A percentile compares a stretch with the other conserved stretches of the same genome.
Conservation (phyloP, 2,329 filamentous ascomycete genomes). For the Xylaria sp. region DNA sequence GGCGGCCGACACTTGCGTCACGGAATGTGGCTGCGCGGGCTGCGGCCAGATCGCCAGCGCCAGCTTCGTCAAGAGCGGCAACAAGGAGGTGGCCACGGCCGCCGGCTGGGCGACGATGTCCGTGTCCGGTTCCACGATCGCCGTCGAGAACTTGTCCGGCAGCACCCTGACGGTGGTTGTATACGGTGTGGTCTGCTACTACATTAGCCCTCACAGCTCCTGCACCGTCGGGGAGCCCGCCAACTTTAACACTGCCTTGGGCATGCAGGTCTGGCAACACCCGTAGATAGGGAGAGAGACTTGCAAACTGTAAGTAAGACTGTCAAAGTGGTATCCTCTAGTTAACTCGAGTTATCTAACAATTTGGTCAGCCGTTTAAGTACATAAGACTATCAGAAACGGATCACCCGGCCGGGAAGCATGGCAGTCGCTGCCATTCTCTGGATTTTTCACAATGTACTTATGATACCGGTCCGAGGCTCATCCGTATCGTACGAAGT, state of each 20-base stretch:
- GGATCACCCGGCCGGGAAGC: background rate
- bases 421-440: background rate
- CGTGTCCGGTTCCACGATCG: background rate
- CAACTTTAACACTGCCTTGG: slow-evolving; percentile 7
- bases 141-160: slow-evolving; percentile 19
- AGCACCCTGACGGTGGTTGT: slow-evolving; percentile 10
- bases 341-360: background rate
- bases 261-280: slow-evolving; percentile 16
- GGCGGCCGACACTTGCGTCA: slow-evolving; percentile 20
- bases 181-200: slow-evolving; percentile 23
- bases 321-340: background rate
- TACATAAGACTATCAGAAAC: background rate
- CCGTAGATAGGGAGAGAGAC: slow-evolving; percentile 7
- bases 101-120: slow-evolving; percentile 18
- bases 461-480: background rate
- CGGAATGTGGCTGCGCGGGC: slow-evolving; percentile 23
- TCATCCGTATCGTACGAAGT: background rate
- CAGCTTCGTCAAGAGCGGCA: slow-evolving; percentile 15
- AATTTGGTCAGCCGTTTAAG: background rate
- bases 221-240: slow-evolving; percentile 14
- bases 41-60: slow-evolving; percentile 16
- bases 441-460: background rate
- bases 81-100: slow-evolving; percentile 11
- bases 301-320: background rate
- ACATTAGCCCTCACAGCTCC: slow-evolving; percentile 24